These are phyloP conservation scores for Tuber magnatum DNA, from an alignment of 495 filamentous ascomycete species.

Conservation along the genomic window DNA sequence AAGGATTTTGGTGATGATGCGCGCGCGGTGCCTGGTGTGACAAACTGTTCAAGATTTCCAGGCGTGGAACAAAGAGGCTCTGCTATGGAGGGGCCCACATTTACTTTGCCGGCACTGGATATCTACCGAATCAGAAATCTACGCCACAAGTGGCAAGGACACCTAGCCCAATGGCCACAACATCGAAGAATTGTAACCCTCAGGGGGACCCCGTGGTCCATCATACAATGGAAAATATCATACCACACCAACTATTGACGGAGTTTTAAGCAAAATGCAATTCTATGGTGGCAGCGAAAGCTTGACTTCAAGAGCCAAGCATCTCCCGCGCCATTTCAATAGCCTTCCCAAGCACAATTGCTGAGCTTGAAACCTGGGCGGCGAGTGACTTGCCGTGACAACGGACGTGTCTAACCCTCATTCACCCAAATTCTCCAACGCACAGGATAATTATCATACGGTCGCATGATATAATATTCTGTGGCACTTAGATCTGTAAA, in stretches of 20 bases:
- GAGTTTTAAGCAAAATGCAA: neutral
- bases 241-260: neutral
- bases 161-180: neutral
- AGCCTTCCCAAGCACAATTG: neutral
- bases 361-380: neutral
- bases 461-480: neutral
- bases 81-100: neutral
- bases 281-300: neutral
- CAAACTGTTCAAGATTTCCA: neutral
- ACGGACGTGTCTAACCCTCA: slow-evolving; percentile 2
- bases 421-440: neutral
- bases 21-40: neutral
- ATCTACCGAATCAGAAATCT: neutral
- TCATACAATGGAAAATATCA: neutral
- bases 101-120: neutral
- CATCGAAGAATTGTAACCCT: neutral
- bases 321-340: neutral
- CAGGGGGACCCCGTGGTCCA: neutral
- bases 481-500: neutral
- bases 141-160: neutral
- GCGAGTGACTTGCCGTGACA: neutral
- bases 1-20: slow-evolving; percentile 4
- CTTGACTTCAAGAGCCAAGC: neutral
- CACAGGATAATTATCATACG: neutral
- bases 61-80: neutral